Base-by-base conservation (phyloP, 352 stramenopile species). In the Phytophthora sojae region DNA sequence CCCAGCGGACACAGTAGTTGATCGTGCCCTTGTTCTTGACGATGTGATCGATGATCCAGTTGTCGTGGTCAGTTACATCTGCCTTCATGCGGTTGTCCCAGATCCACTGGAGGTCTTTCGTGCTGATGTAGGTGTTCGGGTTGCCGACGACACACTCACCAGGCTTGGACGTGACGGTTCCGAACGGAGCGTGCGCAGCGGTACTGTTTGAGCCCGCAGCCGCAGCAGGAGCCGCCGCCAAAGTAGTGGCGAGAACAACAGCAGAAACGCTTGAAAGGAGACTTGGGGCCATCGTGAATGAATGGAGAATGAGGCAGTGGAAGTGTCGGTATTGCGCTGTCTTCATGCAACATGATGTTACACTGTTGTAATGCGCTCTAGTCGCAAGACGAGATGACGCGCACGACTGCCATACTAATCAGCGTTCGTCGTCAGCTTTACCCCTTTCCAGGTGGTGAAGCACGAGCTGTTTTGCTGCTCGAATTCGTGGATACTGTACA, bases 1-100 rank as follows among this genome's bases (percentile, higher is more conserved):
- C 74, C 77, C 77, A 84, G 19, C 77, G 70, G 3, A 84, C 32
- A 58, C 77, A 84, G 64, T 84, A 82, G 71, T 74, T 80, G 50
- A 32, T 0, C 29, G 29, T 81, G 61, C 73, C 77, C 32, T 84
- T 76, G 65, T 76, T 80, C 39, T 45, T 37, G 35, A 79, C 71
- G n/a, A 50, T 50, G 57, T 85, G 75, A 63, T 85, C 72, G 17
- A 75, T 61, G 37, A 71, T 66, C 37, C 49, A 71, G 49, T 71
- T 66, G 23, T 71, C 60, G 42, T 59, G 47, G 3, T 9, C 1
- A 30, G 6, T 21, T 14, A 57, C 63, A 0, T 70, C 56, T 2
- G 15, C 37, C 17, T 52, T 25, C n/a, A 67, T 56, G 29, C 68
- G 62, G 61, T 75, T 71, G 11, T 70, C 42, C 68, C 68, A 75